Evolutionary conservation across 2,329 filamentous ascomycete species (phyloP), one percentile per base, ranked within the genome.

Genomic region (Hypoxylon sp.): DNA sequence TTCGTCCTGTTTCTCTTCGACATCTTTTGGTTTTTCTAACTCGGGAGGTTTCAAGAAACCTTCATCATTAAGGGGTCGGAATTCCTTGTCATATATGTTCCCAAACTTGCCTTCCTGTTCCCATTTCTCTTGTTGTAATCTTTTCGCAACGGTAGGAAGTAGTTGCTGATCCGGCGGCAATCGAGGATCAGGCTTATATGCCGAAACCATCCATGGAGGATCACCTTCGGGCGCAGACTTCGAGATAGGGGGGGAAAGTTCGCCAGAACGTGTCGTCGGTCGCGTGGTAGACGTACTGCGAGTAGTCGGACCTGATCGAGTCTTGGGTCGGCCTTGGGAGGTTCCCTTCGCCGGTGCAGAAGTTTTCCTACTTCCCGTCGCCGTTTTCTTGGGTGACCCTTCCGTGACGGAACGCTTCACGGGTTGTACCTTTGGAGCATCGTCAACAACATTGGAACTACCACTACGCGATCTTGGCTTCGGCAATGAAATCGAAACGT

Each of bases 151-250:
- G 0, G 96, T 98, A 0, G 96, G 96, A 10, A 99, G 88, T 58
- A 99, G 90, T 78, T 99, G 96, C 80, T 99, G 93, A 69, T 99
- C 96, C 0, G 94, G 96, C 5, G 96, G 96, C 35, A 99, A 84
- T 67, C 94, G 91, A 31, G 96, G 96, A 78, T 99, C 96, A 0
- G 96, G 96, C 77, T 97, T 97, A 81, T 98, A 99, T 81, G 97
- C 94, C 22, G 92, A 93, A 50, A 96, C 88, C 81, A 98, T 88
- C 96, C 96, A 99, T 56, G 96, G 96, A 9, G 96, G 94, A 59
- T 98, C 95, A 19, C 96, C 96, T 83, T 98, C 96, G 0, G 94
- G 94, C 46, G 90, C 88, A 35, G 63, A 31, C 60, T 67, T 71
- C 2, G 66, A 62, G 77, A 93, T 79, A 78, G 81, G 74, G 78